Evolutionary conservation across 495 filamentous ascomycete genomes (phyloP), one percentile per base, ranked within the genome.

Genomic region (Hyaloscypha bicolor): DNA sequence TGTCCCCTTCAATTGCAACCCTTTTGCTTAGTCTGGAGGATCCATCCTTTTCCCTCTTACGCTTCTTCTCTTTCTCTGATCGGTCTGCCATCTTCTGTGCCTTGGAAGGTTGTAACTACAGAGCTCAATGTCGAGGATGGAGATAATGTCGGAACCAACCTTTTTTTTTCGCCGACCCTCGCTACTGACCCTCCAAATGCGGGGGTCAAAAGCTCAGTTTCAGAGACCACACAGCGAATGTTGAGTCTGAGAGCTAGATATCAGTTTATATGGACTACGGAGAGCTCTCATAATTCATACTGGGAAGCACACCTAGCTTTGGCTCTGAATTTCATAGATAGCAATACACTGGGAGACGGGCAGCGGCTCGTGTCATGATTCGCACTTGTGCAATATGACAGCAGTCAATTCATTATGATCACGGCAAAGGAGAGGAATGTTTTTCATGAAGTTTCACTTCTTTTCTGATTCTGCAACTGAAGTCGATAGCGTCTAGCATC

Each of bases 61-160:
- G 85, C 81, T 96, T 96, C 75, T 91, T 90, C 55, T 87, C 84
- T 35, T 83, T 79, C 39, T 83, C 82, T 9, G 82, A 75, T 85
- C 88, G 90, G 62, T 65, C 67, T 3, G 67, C 53, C 63, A 71
- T 66, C 29, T 69, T 64, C 45, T 35, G 19, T 21, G 37, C n/a
- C 8, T 9, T 60, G n/a, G 22, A 16, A 21, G 9, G 8, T 61
- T 19, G 22, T 21, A 31, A 52, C n/a, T 29, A 0, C 9, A 56
- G 22, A 30, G 29, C 53, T 56, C 29, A 29, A 56, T 29, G 21
- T 29, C 22, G 9, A 14, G 9, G 19, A 21, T 52, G 9, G 16
- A 63, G 57, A 16, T 45, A 12, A 48, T 48, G 53, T 56, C 53
- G 22, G 53, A 11, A 14, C 66, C 19, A 42, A 63, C 57, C 12